A percentile compares a stretch with the other conserved stretches of the same genome.
Evolutionary conservation across 1,139 yeast genomes (phyloP).

Genomic region (Citeromyces hawaiiensis): DNA sequence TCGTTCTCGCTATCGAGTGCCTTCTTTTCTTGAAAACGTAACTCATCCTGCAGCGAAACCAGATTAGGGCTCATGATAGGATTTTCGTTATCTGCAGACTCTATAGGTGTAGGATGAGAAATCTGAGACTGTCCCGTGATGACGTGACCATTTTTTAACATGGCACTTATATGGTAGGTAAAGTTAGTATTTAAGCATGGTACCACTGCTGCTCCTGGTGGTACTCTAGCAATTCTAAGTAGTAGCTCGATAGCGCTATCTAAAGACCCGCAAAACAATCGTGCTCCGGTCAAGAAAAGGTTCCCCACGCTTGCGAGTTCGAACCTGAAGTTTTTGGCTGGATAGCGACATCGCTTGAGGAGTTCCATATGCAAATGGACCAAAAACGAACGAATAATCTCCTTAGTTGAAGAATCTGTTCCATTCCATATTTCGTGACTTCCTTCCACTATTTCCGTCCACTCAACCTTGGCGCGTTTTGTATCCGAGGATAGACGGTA

Average conservation of each 20-base stretch:
- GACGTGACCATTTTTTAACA: slow-evolving; percentile 51
- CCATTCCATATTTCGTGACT: slow-evolving; percentile 56
- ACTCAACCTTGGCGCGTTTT: slow-evolving; percentile 46
- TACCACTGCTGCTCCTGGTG: slow-evolving; percentile 39
- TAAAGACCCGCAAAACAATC: slow-evolving; percentile 71
- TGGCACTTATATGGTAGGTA: slow-evolving; percentile 78
- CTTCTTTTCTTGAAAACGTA: slow-evolving; percentile 3
- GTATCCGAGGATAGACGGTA: slow-evolving; percentile 46
- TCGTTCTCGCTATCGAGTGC: slow-evolving; percentile 27
- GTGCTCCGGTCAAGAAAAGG: slow-evolving; percentile 67
- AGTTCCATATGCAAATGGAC: slow-evolving; percentile 72
- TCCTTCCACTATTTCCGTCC: slow-evolving; percentile 75
- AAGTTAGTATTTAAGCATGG: slow-evolving; percentile 81
- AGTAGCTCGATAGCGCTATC: slow-evolving; percentile 76
- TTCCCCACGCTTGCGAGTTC: slow-evolving; percentile 82
- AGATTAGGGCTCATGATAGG: slow-evolving; percentile 3
- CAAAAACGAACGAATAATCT: slow-evolving; percentile 64
- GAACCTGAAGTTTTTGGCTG: slow-evolving; percentile 46
- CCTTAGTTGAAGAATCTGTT: slow-evolving; percentile 51
- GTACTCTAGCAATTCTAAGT: slow-evolving; percentile 52
- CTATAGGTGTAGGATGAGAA: slow-evolving; percentile 58
- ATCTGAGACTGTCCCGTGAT: slow-evolving; percentile 94
- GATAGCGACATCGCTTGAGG: slow-evolving; percentile 50
- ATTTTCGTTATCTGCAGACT: slow-evolving; percentile 3
- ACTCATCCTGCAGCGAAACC: slow-evolving; percentile 4